Percentiles rank a stretch among this genome's conserved stretches.
Conservation (phyloP, 129 eudicot species). For the Saposhnikovia divaricata region DNA sequence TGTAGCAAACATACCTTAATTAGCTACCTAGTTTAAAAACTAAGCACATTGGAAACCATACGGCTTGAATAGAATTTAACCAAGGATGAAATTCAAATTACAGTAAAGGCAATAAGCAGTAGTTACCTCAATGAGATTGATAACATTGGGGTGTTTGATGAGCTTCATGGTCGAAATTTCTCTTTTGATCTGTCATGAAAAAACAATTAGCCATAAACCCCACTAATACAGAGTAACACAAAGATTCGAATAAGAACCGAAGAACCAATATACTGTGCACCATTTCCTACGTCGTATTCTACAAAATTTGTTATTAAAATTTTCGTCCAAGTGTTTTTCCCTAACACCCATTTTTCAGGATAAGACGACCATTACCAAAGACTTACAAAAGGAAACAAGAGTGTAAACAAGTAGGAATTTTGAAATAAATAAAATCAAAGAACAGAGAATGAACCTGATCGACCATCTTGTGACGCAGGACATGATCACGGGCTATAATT, state of each 20-base stretch:
- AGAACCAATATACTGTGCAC: not conserved
- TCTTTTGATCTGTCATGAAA: conserved; percentile 53
- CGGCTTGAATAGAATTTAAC: not conserved
- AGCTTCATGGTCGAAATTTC: conserved; percentile 87
- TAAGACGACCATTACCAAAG: not conserved
- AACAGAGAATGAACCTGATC: conserved; percentile 39
- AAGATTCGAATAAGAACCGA: not conserved
- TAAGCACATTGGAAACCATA: not conserved
- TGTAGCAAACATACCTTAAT: not conserved
- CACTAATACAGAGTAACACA: not conserved
- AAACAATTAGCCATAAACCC: not conserved
- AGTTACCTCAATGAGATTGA: conserved; percentile 56
- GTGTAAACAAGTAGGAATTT: not conserved
- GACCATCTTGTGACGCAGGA: conserved; percentile 71
- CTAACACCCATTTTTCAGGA: not conserved
- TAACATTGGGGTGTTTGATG: conserved; percentile 83
- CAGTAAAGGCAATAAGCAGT: not conserved
- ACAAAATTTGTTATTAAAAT: not conserved
- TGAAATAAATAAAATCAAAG: not conserved
- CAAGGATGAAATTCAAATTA: not conserved
- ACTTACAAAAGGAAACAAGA: not conserved
- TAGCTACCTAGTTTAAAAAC: not conserved
- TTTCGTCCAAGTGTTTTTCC: not conserved
- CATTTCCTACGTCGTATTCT: not conserved
- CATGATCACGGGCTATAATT: conserved; percentile 66